Evolutionary conservation across 176 grass and related monocot species (phyloP).

Genomic region (Carex pumila): DNA sequence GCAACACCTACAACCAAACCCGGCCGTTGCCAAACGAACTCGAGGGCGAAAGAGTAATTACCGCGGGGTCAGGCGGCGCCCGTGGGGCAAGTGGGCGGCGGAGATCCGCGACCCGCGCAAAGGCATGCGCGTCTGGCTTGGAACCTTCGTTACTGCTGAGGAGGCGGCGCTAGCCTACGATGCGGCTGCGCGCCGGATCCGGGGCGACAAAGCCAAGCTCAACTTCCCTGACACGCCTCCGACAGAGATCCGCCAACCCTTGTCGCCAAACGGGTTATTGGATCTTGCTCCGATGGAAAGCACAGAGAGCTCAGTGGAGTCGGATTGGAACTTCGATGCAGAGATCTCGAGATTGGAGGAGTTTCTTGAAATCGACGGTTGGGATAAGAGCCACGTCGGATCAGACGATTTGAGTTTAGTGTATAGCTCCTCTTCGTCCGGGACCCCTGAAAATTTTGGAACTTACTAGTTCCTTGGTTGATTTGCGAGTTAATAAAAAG

Average conservation of each 20-base stretch:
- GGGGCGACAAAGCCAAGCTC: slow-evolving; percentile 22
- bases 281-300: neutral
- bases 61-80: neutral
- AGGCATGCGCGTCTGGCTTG: slow-evolving; percentile 18
- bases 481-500: neutral
- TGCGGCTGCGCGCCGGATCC: neutral
- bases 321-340: neutral
- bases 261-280: neutral
- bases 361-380: slow-evolving; percentile 8
- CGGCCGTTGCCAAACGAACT: neutral
- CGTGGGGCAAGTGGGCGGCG: slow-evolving; percentile 22
- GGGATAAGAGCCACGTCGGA: neutral
- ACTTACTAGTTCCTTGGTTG: neutral
- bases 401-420: neutral
- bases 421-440: neutral
- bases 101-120: slow-evolving; percentile 18
- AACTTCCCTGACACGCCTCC: neutral
- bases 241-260: neutral
- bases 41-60: slow-evolving; percentile 5
- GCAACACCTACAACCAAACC: neutral
- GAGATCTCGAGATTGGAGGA: slow-evolving; percentile 14
- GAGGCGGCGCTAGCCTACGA: slow-evolving; percentile 13
- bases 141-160: slow-evolving; percentile 4
- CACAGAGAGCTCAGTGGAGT: neutral
- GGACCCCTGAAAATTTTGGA: neutral